Percentiles rank a stretch among this genome's conserved stretches.
phyloP scores from a whole-genome alignment of 2,329 filamentous ascomycete genomes.

The Scedosporium apiospermum region DNA sequence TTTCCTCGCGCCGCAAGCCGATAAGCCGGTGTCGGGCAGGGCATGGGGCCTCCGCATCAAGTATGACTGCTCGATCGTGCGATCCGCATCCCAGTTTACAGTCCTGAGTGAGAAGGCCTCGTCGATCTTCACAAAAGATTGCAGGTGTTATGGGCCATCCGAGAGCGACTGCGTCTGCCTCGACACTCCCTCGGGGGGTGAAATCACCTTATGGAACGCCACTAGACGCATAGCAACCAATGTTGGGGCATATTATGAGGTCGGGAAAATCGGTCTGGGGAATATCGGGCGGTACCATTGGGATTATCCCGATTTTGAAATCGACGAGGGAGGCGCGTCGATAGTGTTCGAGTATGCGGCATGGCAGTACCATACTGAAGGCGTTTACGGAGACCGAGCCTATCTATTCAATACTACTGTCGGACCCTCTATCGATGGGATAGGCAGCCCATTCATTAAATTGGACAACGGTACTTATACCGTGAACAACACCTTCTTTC shows the following conservation, averaged over 20 bases:
- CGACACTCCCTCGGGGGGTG: background rate
- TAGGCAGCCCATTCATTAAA: background rate
- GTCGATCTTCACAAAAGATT: background rate
- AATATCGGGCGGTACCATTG: background rate
- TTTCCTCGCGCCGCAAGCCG: constrained; percentile 10
- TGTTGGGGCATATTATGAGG: background rate
- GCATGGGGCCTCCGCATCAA: constrained; percentile 10
- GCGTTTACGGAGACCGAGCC: background rate
- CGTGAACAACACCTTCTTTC: background rate
- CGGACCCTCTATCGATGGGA: background rate
- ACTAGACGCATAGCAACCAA: background rate
- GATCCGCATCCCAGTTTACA: constrained; percentile 8
- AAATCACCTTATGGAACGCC: background rate
- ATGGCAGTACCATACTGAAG: background rate
- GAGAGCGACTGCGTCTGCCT: background rate
- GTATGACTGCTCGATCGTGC: constrained; percentile 10
- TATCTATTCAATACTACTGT: background rate
- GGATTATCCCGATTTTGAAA: background rate
- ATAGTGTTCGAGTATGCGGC: background rate
- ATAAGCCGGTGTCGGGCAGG: constrained; percentile 6
- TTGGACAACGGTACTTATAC: background rate
- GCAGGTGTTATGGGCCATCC: background rate
- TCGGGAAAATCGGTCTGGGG: background rate
- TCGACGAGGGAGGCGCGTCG: background rate
- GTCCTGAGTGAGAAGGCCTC: constrained; percentile 7